Evolutionary conservation across 2,329 filamentous ascomycete genomes (phyloP).

Genomic region (Colletotrichum cuscutae): DNA sequence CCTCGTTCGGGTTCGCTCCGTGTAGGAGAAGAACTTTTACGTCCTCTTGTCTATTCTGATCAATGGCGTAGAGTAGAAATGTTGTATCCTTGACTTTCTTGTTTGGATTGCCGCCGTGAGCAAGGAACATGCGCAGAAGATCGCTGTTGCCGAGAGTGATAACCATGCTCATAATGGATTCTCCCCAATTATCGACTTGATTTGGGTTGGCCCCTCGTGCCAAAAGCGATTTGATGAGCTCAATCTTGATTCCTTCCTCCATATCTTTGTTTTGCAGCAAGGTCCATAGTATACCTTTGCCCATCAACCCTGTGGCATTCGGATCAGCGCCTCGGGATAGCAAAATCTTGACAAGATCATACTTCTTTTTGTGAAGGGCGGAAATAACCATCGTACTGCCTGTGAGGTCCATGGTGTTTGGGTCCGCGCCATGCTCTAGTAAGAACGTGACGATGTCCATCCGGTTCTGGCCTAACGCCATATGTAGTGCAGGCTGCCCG

Average conservation of each 20-base stretch:
- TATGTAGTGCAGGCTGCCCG: constrained; percentile 39
- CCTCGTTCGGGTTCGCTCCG: constrained; percentile 46
- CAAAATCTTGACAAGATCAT: constrained; percentile 33
- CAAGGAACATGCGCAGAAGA: constrained; percentile 30
- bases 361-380: constrained; percentile 43
- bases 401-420: constrained; percentile 41
- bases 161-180: constrained; percentile 38
- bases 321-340: constrained; percentile 38
- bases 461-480: constrained; percentile 40
- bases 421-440: constrained; percentile 47
- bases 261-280: constrained; percentile 25
- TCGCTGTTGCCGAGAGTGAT: constrained; percentile 26
- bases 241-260: constrained; percentile 19
- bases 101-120: constrained; percentile 35
- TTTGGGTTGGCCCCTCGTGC: constrained; percentile 33
- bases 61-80: constrained; percentile 44
- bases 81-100: constrained; percentile 36
- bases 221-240: constrained; percentile 14
- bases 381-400: constrained; percentile 48
- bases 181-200: constrained; percentile 40
- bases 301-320: constrained; percentile 28
- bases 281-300: constrained; percentile 23
- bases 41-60: constrained; percentile 38
- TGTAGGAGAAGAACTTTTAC: constrained; percentile 42
- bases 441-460: constrained; percentile 47